Evolutionary conservation across 192 early-diverging fungal species (phyloP).

Genomic region (Linnemannia hyalina): DNA sequence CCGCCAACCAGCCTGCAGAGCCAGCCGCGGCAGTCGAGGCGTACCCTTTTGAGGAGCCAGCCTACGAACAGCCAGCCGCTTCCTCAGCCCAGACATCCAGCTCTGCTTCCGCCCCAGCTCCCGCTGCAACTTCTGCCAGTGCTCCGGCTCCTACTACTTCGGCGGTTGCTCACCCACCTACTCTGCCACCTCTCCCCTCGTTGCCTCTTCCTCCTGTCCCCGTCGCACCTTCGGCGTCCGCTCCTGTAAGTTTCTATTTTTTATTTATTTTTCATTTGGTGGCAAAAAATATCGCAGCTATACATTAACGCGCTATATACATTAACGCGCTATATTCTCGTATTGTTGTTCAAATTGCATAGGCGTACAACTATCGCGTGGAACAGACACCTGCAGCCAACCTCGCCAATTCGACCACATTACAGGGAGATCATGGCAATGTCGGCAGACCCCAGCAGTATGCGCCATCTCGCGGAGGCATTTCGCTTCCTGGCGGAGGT

Average conservation of each 20-base stretch:
- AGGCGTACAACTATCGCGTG: constrained; percentile 31
- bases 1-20: constrained; percentile 39
- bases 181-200: background rate
- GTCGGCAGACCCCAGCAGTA: constrained; percentile 51
- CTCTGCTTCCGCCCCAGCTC: constrained; percentile 7
- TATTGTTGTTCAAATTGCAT: background rate
- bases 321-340: background rate
- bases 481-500: constrained; percentile 39
- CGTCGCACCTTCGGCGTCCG: background rate
- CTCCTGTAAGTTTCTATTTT: constrained; percentile 4
- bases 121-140: background rate
- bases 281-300: background rate
- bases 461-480: constrained; percentile 38
- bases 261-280: background rate
- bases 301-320: background rate
- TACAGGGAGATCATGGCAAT: constrained; percentile 40
- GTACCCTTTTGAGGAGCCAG: constrained; percentile 36
- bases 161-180: constrained; percentile 7
- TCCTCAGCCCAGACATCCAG: background rate
- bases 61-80: constrained; percentile 24
- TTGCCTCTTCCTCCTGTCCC: constrained; percentile 4
- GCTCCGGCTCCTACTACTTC: background rate
- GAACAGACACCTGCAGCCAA: constrained; percentile 54
- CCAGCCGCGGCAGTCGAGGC: constrained; percentile 17
- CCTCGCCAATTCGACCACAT: constrained; percentile 42